phyloP scores from a whole-genome alignment of 169 alveolate species.

The Fabrea salina region DNA sequence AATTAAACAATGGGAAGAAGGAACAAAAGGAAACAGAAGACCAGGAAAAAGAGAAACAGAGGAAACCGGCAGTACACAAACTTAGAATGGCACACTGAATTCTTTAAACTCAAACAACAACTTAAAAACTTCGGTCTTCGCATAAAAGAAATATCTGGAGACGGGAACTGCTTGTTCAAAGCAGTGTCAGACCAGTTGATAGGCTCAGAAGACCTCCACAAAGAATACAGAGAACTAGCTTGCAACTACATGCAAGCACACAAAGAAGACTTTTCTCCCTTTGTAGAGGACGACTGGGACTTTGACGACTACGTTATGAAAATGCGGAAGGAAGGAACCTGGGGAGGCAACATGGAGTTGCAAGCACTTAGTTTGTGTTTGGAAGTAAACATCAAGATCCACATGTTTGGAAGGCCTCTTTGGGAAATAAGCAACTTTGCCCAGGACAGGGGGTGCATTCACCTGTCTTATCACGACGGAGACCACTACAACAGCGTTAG shows the following conservation, averaged over 20 bases:
- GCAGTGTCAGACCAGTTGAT: slow-evolving; percentile 69
- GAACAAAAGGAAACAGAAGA: no score
- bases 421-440: slow-evolving; percentile 38
- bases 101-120: slow-evolving; percentile 1
- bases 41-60: no score
- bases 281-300: slow-evolving; percentile 77
- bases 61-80: not conserved
- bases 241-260: slow-evolving; percentile 56
- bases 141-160: slow-evolving; percentile 46
- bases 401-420: slow-evolving; percentile 56
- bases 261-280: slow-evolving; percentile 54
- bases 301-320: slow-evolving; percentile 66
- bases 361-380: slow-evolving; percentile 52
- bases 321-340: slow-evolving; percentile 54
- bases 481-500: slow-evolving; percentile 68
- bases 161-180: slow-evolving; percentile 82
- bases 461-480: slow-evolving; percentile 65
- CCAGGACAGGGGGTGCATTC: slow-evolving; percentile 30
- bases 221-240: slow-evolving; percentile 57
- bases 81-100: not conserved
- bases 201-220: slow-evolving; percentile 56
- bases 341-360: slow-evolving; percentile 85
- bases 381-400: slow-evolving; percentile 48
- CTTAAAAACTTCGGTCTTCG: not conserved
- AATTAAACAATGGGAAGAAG: no score